phyloP scores from a whole-genome alignment of 2,329 filamentous ascomycete species.

The Ramularia collo-cygni region DNA sequence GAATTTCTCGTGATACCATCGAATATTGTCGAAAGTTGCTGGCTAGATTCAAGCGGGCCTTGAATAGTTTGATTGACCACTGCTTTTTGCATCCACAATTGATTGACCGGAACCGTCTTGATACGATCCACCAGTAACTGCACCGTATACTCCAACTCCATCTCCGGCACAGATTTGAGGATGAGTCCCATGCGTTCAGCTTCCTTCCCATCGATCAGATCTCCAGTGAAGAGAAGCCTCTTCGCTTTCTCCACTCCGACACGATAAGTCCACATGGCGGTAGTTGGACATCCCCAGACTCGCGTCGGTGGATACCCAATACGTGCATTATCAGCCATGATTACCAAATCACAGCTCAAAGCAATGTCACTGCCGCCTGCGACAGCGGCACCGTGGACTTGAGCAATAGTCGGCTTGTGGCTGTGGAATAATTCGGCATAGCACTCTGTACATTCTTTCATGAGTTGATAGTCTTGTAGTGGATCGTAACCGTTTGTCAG shows the following conservation, averaged over 20 bases:
- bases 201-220: slow-evolving; percentile 7
- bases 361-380: slow-evolving; percentile 4
- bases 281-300: slow-evolving; percentile 4
- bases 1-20: slow-evolving; percentile 9
- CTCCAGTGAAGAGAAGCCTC: slow-evolving; percentile 5
- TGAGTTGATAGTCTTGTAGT: slow-evolving; percentile 3
- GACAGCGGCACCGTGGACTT: slow-evolving; percentile 2
- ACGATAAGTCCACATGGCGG: slow-evolving; percentile 2
- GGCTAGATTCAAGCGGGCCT: slow-evolving; percentile 6
- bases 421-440: slow-evolving; percentile 3
- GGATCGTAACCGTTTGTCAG: slow-evolving; percentile 2
- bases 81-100: slow-evolving; percentile 14
- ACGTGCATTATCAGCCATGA: slow-evolving; percentile 4
- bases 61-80: slow-evolving; percentile 12
- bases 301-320: slow-evolving; percentile 2
- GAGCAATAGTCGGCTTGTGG: slow-evolving; percentile 2
- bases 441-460: slow-evolving; percentile 4
- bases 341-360: slow-evolving; percentile 2
- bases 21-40: slow-evolving; percentile 13
- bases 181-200: slow-evolving; percentile 8
- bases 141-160: slow-evolving; percentile 3
- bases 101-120: slow-evolving; percentile 7
- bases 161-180: slow-evolving; percentile 5
- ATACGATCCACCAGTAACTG: slow-evolving; percentile 7
- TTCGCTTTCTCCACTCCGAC: slow-evolving; percentile 2